Evolutionary conservation across 176 grass and related monocot genomes (phyloP).

Genomic region (Musa schizocarpa): DNA sequence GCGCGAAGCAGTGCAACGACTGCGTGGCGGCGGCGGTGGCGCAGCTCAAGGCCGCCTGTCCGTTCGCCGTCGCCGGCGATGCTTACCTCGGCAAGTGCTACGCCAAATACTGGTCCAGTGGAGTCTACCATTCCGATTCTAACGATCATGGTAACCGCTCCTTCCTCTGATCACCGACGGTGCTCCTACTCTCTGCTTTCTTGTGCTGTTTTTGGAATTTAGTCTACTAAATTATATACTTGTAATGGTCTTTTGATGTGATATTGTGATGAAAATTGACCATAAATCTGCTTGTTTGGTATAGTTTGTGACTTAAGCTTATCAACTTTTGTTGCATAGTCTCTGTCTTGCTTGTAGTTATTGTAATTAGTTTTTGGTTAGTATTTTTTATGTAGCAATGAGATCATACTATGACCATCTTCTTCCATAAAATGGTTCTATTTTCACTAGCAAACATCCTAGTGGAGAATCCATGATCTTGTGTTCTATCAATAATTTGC

Average conservation of each 20-base stretch:
- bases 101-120: conserved; percentile 53
- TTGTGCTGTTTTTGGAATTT: background rate
- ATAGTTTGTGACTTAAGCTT: too few species aligned
- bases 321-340: too few species aligned
- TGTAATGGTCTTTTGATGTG: too few species aligned
- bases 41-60: conserved; percentile 65
- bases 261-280: too few species aligned
- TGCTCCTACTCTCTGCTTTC: background rate
- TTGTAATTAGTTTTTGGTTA: too few species aligned
- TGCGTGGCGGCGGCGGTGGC: conserved; percentile 49
- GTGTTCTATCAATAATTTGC: too few species aligned
- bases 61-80: conserved; percentile 45
- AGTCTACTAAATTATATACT: background rate
- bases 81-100: conserved; percentile 94
- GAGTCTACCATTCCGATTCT: background rate
- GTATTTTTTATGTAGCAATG: too few species aligned
- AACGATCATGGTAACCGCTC: background rate
- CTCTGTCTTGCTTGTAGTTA: too few species aligned
- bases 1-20: conserved; percentile 45
- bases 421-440: background rate
- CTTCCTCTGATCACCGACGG: background rate
- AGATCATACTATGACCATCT: too few species aligned
- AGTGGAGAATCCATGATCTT: too few species aligned
- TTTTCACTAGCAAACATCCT: too few species aligned
- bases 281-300: too few species aligned